phyloP scores from a whole-genome alignment of 108 stramenopile genomes.

The Nitzschia palea region DNA sequence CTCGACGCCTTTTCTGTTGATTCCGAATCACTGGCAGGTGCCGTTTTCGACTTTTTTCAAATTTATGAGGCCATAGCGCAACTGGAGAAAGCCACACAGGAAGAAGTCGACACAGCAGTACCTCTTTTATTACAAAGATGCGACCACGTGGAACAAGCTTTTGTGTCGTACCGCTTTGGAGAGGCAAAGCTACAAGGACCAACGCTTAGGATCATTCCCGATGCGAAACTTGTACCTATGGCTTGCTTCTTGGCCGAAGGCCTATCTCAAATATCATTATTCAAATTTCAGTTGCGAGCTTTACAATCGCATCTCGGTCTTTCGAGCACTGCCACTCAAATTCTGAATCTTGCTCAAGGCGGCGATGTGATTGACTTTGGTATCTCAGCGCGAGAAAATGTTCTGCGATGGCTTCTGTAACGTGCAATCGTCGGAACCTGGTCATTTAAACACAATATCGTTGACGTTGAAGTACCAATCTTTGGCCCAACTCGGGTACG shows the following conservation, averaged over 20 bases:
- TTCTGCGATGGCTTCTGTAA: conserved; percentile 36
- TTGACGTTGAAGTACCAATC: conserved; percentile 14
- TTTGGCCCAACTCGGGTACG: conserved; percentile 11
- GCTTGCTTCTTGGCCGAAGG: conserved; percentile 28
- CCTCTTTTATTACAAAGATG: conserved; percentile 17
- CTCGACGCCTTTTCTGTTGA: conserved; percentile 23
- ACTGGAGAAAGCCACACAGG: conserved; percentile 4
- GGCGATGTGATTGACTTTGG: neutral
- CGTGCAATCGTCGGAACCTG: too few relatives aligned
- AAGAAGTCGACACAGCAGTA: conserved; percentile 15
- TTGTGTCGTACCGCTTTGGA: conserved; percentile 19
- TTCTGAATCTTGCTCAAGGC: conserved; percentile 20
- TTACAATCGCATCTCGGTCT: conserved; percentile 13
- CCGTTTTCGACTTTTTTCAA: conserved; percentile 23
- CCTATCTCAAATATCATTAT: conserved; percentile 25
- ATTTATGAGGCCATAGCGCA: conserved; percentile 11
- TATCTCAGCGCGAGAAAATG: conserved; percentile 23
- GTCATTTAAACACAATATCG: too few relatives aligned
- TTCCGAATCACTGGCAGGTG: conserved; percentile 5
- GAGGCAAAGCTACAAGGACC: conserved; percentile 11
- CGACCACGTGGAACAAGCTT: conserved; percentile 20
- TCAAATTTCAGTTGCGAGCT: conserved; percentile 25
- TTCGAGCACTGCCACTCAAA: conserved; percentile 19
- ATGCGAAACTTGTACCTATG: conserved; percentile 14
- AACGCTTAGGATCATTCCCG: conserved; percentile 14